Evolutionary conservation across 257 asterid species (phyloP).

Genomic region (Przewalskia tangutica): DNA sequence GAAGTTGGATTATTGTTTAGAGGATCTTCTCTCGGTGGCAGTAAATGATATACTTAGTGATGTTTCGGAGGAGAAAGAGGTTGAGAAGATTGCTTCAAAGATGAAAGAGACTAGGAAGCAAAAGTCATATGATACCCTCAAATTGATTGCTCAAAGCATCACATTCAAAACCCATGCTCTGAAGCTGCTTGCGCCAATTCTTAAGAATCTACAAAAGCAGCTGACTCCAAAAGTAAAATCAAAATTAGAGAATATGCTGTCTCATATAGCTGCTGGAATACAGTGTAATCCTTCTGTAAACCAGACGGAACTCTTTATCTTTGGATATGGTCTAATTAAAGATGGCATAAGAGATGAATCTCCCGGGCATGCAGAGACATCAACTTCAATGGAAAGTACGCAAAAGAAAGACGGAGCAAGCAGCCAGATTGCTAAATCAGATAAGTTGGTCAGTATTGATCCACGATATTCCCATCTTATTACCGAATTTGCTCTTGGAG

Average conservation of each 20-base stretch:
- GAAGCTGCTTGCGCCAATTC: slow-evolving; percentile 64
- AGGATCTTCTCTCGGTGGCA: slow-evolving; percentile 62
- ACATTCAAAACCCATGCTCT: slow-evolving; percentile 70
- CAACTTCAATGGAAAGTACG: slow-evolving; percentile 9
- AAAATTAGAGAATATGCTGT: slow-evolving; percentile 75
- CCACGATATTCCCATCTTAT: slow-evolving; percentile 57
- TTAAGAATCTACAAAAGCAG: slow-evolving; percentile 53
- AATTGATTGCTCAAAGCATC: slow-evolving; percentile 66
- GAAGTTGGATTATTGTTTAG: slow-evolving; percentile 70
- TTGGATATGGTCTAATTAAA: slow-evolving; percentile 51
- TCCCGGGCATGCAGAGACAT: slow-evolving; percentile 20
- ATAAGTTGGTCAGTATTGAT: slow-evolving; percentile 42
- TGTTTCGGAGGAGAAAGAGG: slow-evolving; percentile 96
- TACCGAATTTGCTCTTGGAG: slow-evolving; percentile 66
- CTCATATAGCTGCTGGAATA: slow-evolving; percentile 68
- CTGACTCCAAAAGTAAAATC: slow-evolving; percentile 56
- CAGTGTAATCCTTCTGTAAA: slow-evolving; percentile 70
- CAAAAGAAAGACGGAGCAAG: slow-evolving; percentile 21
- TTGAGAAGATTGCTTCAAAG: slow-evolving; percentile 86
- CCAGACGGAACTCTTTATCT: slow-evolving; percentile 58
- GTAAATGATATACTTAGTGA: slow-evolving; percentile 76
- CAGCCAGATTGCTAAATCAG: slow-evolving; percentile 12
- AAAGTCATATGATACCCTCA: slow-evolving; percentile 82
- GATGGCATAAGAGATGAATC: slow-evolving; percentile 44
- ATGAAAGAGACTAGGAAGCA: slow-evolving; percentile 94